A percentile compares a stretch with the other conserved stretches of the same genome.
Evolutionary conservation across 768 basidiomycete genomes (phyloP).

Genomic region (Rhodotorula graminis): DNA sequence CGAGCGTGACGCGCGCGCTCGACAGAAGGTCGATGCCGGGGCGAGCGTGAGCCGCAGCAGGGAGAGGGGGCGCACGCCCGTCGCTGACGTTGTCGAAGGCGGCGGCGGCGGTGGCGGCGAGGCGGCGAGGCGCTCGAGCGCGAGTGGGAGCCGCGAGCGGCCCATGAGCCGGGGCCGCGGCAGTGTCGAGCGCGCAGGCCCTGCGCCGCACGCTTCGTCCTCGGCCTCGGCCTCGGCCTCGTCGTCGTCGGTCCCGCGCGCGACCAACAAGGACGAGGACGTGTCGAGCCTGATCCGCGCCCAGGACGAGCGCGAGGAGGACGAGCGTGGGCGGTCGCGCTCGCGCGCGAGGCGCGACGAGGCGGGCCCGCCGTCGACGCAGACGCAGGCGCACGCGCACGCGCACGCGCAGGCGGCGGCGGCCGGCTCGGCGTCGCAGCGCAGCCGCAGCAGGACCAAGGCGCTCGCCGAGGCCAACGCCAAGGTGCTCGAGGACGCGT

Average conservation of each 20-base stretch:
- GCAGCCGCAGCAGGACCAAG: slow-evolving; percentile 12
- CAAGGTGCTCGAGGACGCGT: slow-evolving; percentile 17
- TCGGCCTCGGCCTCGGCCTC: not conserved
- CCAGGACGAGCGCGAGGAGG: slow-evolving; percentile 29
- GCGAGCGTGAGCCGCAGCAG: slow-evolving; percentile 12
- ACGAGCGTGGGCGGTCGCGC: slow-evolving; percentile 30
- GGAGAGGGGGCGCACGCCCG: not conserved
- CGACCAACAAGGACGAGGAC: slow-evolving; percentile 3
- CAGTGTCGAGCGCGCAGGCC: not conserved
- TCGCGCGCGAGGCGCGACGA: not conserved
- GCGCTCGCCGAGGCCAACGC: slow-evolving; percentile 24
- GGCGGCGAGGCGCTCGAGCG: not conserved
- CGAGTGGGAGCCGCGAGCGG: not conserved
- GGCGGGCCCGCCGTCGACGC: not conserved
- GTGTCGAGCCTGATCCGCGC: slow-evolving; percentile 4
- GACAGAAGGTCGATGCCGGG: not conserved
- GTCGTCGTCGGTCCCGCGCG: not conserved
- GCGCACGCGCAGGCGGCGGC: not conserved
- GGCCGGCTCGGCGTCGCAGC: not conserved
- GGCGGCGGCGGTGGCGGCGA: no score
- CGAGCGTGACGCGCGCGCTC: not conserved
- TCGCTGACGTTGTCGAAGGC: not conserved
- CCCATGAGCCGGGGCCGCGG: not conserved
- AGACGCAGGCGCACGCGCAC: no score
- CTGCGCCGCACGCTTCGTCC: not conserved